A percentile compares a stretch with the other conserved stretches of the same genome.
Conservation (phyloP, 257 asterid genomes). For the Marsdenia floribunda region DNA sequence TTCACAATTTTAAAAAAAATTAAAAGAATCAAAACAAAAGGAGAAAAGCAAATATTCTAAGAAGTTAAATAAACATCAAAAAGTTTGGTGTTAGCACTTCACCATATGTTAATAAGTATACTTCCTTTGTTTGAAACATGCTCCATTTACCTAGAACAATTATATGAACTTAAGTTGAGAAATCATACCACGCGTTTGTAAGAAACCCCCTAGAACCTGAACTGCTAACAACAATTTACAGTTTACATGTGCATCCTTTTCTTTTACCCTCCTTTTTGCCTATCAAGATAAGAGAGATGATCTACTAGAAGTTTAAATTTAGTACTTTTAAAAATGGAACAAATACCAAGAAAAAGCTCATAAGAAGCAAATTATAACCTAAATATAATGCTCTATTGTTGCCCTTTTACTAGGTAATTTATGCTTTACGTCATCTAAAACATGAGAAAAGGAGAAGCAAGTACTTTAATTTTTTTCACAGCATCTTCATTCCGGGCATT, state of each 20-base stretch:
- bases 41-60: neutral
- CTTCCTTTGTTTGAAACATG: neutral
- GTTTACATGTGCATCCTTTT: neutral
- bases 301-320: neutral
- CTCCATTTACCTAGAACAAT: neutral
- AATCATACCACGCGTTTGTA: neutral
- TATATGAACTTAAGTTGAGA: neutral
- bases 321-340: neutral
- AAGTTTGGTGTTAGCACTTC: neutral
- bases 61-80: neutral
- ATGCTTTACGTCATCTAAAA: neutral
- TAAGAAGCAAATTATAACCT: neutral
- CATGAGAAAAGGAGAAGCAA: slow-evolving; percentile 7
- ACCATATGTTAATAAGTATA: neutral
- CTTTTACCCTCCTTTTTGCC: neutral
- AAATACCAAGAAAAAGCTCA: neutral
- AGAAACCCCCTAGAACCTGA: neutral
- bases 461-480: slow-evolving; percentile 62
- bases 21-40: neutral
- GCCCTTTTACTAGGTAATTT: neutral
- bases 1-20: too few relatives aligned
- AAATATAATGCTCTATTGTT: neutral
- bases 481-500: slow-evolving; percentile 77
- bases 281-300: neutral
- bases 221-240: neutral